Base-by-base conservation (phyloP, 352 stramenopile genomes). In the Phytophthora hybrid region DNA sequence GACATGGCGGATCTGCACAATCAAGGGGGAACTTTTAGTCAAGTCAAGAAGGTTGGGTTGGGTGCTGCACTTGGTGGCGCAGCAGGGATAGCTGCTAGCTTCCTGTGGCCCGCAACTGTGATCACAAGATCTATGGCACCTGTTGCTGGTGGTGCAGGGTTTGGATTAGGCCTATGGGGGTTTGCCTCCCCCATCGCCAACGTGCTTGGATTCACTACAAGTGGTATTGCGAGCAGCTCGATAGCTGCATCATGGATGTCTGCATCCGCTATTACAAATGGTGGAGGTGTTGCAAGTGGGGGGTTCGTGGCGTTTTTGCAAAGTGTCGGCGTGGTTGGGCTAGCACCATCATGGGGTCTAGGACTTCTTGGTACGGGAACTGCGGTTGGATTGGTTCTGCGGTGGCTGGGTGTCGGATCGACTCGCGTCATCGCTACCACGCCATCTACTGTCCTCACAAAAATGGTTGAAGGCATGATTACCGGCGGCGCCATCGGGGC, bases 21-120 rank as follows among this genome's bases (percentile, higher is more conserved):
- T 13, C 32, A 39, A 39, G 5, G 32, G 9, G 32, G 9, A 37
- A 10, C 32, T 37, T 55, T 7, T 21, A 26, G 23, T 26, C 13
- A 13, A 14, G n/a, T 19, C 6, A 49, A 51, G 34, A 51, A 51
- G 10, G 76, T 77, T 21, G 78, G 51, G 26, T 46, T 26, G 3
- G 77, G 67, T 13, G 56, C 58, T 0, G 59, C 54, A 0, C 41
- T 63, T 19, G 41, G 41, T 51, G 41, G 11, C 1, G 18, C 14
- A 51, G 13, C 41, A 51, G 34, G 7, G 19, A 1, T 18, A 51
- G 32, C 31, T 2, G n/a, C 34, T 62, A 34, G 26, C 16, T 32
- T 34, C 21, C 10, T 39, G 32, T 39, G 7, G 8, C n/a, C 23
- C 10, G 32, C 55, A 10, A 34, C 7, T 14, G 34, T 7, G 32